Base-by-base conservation (phyloP, 306 rosid species). In the Sphenostylis stenocarpa region DNA sequence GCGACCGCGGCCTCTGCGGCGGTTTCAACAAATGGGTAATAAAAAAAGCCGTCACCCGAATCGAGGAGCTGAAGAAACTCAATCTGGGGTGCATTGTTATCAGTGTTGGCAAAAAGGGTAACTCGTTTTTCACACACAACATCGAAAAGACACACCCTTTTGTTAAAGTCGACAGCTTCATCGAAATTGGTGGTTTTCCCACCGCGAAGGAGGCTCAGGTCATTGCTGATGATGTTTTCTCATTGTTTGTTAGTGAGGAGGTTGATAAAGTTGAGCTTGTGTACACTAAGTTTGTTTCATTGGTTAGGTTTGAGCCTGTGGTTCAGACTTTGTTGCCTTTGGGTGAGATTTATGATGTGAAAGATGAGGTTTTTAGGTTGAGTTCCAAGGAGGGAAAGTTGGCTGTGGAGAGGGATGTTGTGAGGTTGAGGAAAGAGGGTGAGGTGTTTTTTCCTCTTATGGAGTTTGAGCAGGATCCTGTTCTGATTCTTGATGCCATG, bases 401-500 rank as follows among this genome's bases (percentile, higher is more conserved):
- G 82, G 73, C 75, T 28, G 75, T 93, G 72, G 82, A 85, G 76
- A 90, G 90, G 77, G 93, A 81, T 13, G 68, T 76, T 70, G 55
- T 63, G 49, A 65, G 41, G 77, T 67, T 29, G 67, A 70, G 67
- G 64, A 88, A 65, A n/a, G 47, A 63, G 69, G 26, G 47, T 64
- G 70, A 64, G 29, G 66, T 52, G 74, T 36, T 49, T 16, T 6
- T 1, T 49, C 83, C 83, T 0, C 38, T 89, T 73, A 70, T 93
- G 90, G 73, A 88, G 77, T 93, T 91, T 47, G 97, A 93, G 45
- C 98, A 93, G 69, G 93, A 93, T 51, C 98, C 97, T 11, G 93
- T 78, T 84, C 88, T 86, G 88, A 93, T 93, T 81, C 84, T 91
- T 68, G 93, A 91, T 86, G 98, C 91, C 7, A 86, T 93, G 96